Base-by-base conservation (phyloP, 169 alveolate genomes). In the Cryptosporidium sp. region DNA sequence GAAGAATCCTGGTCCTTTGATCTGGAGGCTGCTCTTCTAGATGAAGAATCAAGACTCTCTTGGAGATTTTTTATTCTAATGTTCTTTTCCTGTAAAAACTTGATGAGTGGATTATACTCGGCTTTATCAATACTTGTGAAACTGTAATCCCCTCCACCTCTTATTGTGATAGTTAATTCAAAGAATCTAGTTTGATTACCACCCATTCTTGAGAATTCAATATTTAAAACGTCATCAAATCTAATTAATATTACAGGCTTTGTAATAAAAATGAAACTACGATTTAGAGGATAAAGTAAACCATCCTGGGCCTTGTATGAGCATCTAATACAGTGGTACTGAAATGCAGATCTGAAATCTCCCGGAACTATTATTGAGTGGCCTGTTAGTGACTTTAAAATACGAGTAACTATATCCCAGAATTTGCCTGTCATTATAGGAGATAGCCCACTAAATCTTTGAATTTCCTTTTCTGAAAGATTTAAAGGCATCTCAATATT, bases 271-370 rank as follows among this genome's bases (percentile, higher is more conserved):
- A 98, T 94, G 68, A 98, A 93, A 52, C 97, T 94, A 67, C 97
- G 97, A 92, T 96, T 96, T 71, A 98, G 95, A 16, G 99, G 99
- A 85, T 96, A 98, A 45, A 98, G 92, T 69, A 95, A 97, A 16
- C 99, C 99, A 84, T 98, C 98, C 45, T 96, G 95, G 3, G 99
- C 99, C 87, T 96, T 97, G 87, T 96, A 97, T 55, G 99, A 97
- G 93, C 99, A 98, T 69, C 98, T 96, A 48, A 98, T 94, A 41
- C 96, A 94, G 26, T 93, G 96, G 45, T 84, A 87, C 37, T 29
- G 71, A 58, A 91, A 87, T 52, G 94, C 95, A 33, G 98, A 94
- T 84, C 95, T 96, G 93, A 95, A 97, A 73, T 95, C 98, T 45
- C 99, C 98, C 23, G 99, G 99, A n/a, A 97, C 97, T 29, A 97